Base-by-base conservation (phyloP, 352 stramenopile species). In the Globisporangium barbulae region DNA sequence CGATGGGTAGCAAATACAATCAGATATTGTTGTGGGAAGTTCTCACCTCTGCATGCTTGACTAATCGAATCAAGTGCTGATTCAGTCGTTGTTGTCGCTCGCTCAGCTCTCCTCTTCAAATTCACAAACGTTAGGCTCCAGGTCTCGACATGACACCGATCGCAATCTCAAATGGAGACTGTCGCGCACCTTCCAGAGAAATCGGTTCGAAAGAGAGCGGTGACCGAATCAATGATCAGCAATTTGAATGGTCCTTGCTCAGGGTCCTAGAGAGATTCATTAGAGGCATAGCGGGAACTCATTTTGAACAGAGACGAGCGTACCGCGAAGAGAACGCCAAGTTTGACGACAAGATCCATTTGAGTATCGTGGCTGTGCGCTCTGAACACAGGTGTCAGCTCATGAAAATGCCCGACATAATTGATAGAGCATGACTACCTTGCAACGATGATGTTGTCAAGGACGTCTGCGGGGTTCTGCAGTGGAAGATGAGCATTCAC, bases 371-470 rank as follows among this genome's bases (percentile, higher is more conserved):
- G 83, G 30, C 79, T 96, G 65, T 96, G 89, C 45, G 86, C 86
- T 75, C 89, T 93, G 45, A 28, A 59, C 55, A n/a, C 15, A 45
- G 31, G 15, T 8, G 22, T 49, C 0, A 67, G 8, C 5, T 57
- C 52, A 53, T 35, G 37, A 10, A 17, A 35, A 12, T 37, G 10
- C 33, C 1, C 15, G 1, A 33, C n/a, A 50, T n/a, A 55, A 31
- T 37, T 19, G 50, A 49, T 30, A 15, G 37, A 33, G n/a, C 4
- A 60, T 5, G 10, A 22, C 54, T 54, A 91, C 82, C 89, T 82
- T 17, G 91, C 92, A 41, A 97, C 82, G 49, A 98, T 92, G 55
- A 98, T 96, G 73, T 98, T 98, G 67, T 98, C 93, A 25, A 98
- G 77, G n/a, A 97, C 82, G 37, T 97, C 93, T 0, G 85, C 71